Evolutionary conservation across 495 filamentous ascomycete species (phyloP).

Genomic region (Mytilinidion resinicola): DNA sequence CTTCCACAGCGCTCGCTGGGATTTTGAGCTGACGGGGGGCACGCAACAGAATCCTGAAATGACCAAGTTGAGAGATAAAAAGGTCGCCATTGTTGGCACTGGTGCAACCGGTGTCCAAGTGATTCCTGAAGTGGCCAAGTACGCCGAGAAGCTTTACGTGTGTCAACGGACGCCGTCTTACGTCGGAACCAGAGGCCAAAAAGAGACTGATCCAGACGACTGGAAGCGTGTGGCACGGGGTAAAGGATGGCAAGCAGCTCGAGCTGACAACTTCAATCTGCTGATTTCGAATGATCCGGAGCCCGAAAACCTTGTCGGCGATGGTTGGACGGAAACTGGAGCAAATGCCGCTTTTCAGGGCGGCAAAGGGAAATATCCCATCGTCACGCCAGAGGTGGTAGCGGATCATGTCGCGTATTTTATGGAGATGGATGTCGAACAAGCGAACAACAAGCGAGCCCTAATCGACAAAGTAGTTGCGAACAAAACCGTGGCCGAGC

Average conservation of each 20-base stretch:
- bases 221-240: neutral
- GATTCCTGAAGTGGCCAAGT: neutral
- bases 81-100: neutral
- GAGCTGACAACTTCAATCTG: neutral
- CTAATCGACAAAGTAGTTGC: slow-evolving; percentile 24
- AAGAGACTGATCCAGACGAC: neutral
- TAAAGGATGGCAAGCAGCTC: neutral
- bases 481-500: slow-evolving; percentile 4
- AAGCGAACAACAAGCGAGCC: neutral
- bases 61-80: neutral
- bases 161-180: neutral
- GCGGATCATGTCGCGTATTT: neutral
- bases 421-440: neutral
- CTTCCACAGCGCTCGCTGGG: neutral
- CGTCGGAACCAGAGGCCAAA: neutral
- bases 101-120: neutral
- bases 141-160: neutral
- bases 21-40: neutral
- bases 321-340: neutral
- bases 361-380: neutral
- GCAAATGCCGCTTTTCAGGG: neutral
- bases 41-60: neutral
- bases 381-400: neutral
- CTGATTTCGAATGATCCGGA: neutral
- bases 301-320: neutral